Conservation (phyloP, 2,329 filamentous ascomycete genomes). For the Parastagonospora avenae region DNA sequence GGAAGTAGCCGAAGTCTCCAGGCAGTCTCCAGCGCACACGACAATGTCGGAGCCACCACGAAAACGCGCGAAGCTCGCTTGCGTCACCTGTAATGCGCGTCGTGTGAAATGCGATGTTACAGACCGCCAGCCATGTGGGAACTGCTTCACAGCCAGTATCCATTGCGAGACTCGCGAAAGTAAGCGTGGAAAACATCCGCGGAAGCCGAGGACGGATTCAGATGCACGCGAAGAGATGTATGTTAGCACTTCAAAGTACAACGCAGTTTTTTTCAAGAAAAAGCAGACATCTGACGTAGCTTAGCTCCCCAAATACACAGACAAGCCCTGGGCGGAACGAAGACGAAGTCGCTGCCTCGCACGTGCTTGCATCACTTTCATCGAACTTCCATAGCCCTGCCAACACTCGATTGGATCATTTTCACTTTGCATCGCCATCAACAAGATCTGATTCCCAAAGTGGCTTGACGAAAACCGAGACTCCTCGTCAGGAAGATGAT, state of each 20-base stretch:
- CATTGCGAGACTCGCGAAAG: conserved; percentile 51
- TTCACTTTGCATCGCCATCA: conserved; percentile 19
- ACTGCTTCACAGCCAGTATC: conserved; percentile 46
- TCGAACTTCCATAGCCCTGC: conserved; percentile 30
- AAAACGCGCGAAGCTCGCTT: conserved; percentile 51
- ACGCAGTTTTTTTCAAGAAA: not conserved
- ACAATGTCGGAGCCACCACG: conserved; percentile 27
- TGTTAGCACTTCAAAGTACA: not conserved
- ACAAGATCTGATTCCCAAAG: conserved; percentile 13
- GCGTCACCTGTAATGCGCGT: conserved; percentile 52
- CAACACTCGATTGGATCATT: conserved; percentile 17
- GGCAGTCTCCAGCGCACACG: conserved; percentile 14
- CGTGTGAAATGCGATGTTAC: conserved; percentile 55
- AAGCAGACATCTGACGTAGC: not conserved
- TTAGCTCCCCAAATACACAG: conserved; percentile 4
- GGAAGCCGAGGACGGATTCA: conserved; percentile 25
- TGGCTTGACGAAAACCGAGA: conserved; percentile 18
- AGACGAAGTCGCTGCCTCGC: conserved; percentile 37
- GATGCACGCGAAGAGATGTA: conserved; percentile 24
- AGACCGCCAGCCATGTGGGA: conserved; percentile 51
- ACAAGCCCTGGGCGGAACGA: conserved; percentile 27
- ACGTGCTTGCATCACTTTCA: conserved; percentile 35
- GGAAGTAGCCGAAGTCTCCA: conserved; percentile 31
- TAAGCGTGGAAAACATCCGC: conserved; percentile 50
- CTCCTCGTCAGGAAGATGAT: conserved; percentile 29